Conservation (phyloP, 805 yeast genomes). For the Jamesozyma rosinii region DNA sequence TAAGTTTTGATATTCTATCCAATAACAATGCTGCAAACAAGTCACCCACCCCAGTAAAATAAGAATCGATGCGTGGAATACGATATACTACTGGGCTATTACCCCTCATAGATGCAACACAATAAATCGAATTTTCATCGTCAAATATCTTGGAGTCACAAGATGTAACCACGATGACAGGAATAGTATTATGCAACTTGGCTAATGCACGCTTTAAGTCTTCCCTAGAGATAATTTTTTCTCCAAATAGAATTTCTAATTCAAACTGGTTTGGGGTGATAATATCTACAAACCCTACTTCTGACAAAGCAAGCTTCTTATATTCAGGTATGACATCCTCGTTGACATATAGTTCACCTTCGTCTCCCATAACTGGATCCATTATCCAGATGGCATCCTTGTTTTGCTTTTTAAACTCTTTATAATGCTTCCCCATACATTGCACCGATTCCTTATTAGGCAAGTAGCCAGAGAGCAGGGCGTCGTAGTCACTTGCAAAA, state of each 20-base stretch:
- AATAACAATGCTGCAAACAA: constrained; percentile 71
- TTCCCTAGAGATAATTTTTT: constrained; percentile 34
- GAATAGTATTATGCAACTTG: constrained; percentile 35
- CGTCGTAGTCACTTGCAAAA: constrained; percentile 36
- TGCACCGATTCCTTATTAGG: constrained; percentile 47
- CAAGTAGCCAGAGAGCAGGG: constrained; percentile 58
- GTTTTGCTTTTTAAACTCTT: constrained; percentile 29
- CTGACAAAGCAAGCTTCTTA: constrained; percentile 32
- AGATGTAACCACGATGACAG: constrained; percentile 22
- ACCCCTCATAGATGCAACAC: constrained; percentile 37
- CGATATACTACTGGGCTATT: constrained; percentile 26
- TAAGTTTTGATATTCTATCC: constrained; percentile 44
- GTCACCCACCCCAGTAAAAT: constrained; percentile 95
- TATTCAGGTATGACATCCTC: constrained; percentile 52
- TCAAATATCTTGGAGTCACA: constrained; percentile 18
- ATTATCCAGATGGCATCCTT: constrained; percentile 43
- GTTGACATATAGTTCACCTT: constrained; percentile 58
- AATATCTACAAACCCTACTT: constrained; percentile 46
- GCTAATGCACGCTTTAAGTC: constrained; percentile 40
- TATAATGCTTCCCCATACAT: constrained; percentile 35
- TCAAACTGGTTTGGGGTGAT: constrained; percentile 91
- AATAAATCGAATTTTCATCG: constrained; percentile 30
- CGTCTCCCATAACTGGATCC: constrained; percentile 80
- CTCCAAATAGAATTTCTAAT: constrained; percentile 57
- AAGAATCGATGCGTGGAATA: constrained; percentile 59